A percentile compares a stretch with the other conserved stretches of the same genome.
Conservation (phyloP, 257 asterid genomes). For the Solanum clarkiae region DNA sequence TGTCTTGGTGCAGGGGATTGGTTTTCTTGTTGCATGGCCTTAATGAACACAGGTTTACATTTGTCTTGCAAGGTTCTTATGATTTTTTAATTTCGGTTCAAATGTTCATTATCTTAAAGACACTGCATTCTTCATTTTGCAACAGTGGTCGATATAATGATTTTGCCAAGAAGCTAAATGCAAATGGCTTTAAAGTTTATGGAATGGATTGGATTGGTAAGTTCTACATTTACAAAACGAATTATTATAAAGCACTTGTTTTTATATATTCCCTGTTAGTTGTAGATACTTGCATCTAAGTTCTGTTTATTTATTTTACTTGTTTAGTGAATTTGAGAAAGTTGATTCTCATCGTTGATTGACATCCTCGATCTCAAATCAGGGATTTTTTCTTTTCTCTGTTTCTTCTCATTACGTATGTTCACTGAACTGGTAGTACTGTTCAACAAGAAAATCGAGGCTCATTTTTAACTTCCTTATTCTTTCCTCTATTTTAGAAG, state of each 20-base stretch:
- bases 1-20: slow-evolving; percentile 45
- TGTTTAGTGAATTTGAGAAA: neutral
- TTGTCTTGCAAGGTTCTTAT: neutral
- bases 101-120: neutral
- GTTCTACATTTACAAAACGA: neutral
- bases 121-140: neutral
- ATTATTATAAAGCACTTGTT: neutral
- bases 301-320: neutral
- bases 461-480: neutral
- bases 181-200: slow-evolving; percentile 76
- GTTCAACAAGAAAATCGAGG: neutral
- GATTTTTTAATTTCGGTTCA: neutral
- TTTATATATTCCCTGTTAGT: neutral
- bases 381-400: neutral
- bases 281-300: neutral
- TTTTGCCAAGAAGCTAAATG: slow-evolving; percentile 74
- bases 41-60: slow-evolving; percentile 67
- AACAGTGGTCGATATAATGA: slow-evolving; percentile 68
- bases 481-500: neutral
- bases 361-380: neutral
- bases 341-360: neutral
- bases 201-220: slow-evolving; percentile 99
- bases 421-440: neutral
- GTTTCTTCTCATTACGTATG: neutral
- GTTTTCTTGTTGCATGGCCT: slow-evolving; percentile 71